These are phyloP conservation scores for Clavispora santaluciae DNA, from an alignment of 805 yeast genomes.

Conservation along the genomic window DNA sequence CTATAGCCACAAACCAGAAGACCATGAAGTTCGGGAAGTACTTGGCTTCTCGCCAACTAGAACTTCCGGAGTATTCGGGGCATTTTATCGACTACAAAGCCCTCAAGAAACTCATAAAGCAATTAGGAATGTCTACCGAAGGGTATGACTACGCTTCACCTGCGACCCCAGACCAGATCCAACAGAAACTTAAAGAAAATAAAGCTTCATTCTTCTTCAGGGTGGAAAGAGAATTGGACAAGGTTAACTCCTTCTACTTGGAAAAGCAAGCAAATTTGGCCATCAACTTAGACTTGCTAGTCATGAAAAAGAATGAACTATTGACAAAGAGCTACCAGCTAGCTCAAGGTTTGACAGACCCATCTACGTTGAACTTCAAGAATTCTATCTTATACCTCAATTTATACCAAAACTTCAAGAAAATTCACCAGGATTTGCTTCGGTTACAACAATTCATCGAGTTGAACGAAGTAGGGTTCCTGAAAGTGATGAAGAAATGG, in stretches of 20 bases:
- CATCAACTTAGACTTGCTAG: conserved; percentile 68
- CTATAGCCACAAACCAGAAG: neutral
- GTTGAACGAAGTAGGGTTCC: conserved; percentile 91
- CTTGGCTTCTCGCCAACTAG: conserved; percentile 88
- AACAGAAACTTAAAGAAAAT: conserved; percentile 67
- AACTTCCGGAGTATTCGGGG: conserved; percentile 90
- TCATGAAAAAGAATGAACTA: conserved; percentile 60
- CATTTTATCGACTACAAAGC: conserved; percentile 94
- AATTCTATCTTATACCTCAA: conserved; percentile 76
- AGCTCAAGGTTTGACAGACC: conserved; percentile 9
- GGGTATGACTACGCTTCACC: conserved; percentile 14
- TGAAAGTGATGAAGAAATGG: conserved; percentile 96
- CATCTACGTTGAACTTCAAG: conserved; percentile 37
- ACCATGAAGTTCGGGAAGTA: conserved; percentile 89
- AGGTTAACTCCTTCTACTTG: conserved; percentile 86
- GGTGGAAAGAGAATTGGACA: conserved; percentile 90
- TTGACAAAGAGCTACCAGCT: conserved; percentile 24
- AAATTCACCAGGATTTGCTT: conserved; percentile 83
- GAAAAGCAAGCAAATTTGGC: conserved; percentile 88
- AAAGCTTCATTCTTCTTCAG: conserved; percentile 87
- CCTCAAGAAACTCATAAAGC: conserved; percentile 84
- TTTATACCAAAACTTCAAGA: conserved; percentile 81
- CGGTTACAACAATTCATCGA: conserved; percentile 91
- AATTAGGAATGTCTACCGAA: conserved; percentile 49
- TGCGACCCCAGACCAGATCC: conserved; percentile 27